Conservation (phyloP, 1,284 basidiomycete species). For the Marasmius sp. region DNA sequence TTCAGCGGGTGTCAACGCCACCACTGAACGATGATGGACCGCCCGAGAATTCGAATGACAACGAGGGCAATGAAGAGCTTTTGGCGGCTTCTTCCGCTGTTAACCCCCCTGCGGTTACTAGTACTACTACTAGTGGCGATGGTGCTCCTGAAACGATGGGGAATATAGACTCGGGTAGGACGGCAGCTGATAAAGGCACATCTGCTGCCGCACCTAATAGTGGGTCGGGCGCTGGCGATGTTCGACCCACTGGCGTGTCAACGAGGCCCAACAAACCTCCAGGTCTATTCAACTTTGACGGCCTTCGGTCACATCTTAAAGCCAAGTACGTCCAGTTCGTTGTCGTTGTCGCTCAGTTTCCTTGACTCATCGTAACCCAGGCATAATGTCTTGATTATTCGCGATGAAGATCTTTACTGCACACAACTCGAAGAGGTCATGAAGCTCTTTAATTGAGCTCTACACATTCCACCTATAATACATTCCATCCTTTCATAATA, state of each 20-base stretch:
- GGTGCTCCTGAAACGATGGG: too few relatives aligned
- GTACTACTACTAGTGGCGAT: too few relatives aligned
- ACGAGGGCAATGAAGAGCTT: constrained; percentile 10
- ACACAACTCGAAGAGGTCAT: not conserved
- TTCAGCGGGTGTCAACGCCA: constrained; percentile 5
- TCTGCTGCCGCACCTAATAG: not conserved
- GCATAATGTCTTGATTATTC: constrained; percentile 37
- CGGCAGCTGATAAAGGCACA: constrained; percentile 5
- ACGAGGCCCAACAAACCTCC: constrained; percentile 10
- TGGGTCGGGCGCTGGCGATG: constrained; percentile 9
- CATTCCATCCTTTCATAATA: too few relatives aligned
- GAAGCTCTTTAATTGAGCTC: not conserved
- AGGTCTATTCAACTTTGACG: constrained; percentile 47
- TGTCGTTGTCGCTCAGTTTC: not conserved
- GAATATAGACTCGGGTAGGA: not conserved
- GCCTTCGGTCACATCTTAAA: constrained; percentile 57
- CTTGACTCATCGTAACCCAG: constrained; percentile 23
- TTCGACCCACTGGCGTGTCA: not conserved
- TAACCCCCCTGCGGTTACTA: too few relatives aligned
- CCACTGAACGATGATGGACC: too few relatives aligned
- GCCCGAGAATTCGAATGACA: constrained; percentile 5
- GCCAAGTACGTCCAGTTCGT: constrained; percentile 44
- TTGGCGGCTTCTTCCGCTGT: not conserved
- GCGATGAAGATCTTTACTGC: constrained; percentile 42
- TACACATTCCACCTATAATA: too few relatives aligned